Conservation (phyloP, 192 early-diverging fungal species). For the Mortierella antarctica region DNA sequence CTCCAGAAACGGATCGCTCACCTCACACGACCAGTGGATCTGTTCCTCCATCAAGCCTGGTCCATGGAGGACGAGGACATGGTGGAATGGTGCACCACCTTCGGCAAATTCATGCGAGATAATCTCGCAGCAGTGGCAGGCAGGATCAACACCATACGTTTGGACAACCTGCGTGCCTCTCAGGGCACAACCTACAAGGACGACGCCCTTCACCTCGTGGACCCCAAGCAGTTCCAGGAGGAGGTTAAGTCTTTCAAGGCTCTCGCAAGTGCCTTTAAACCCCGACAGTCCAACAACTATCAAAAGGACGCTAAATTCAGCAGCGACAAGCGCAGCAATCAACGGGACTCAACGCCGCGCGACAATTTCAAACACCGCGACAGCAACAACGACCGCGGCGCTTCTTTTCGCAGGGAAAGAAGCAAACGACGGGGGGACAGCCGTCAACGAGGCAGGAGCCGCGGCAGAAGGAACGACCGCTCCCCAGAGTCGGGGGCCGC, state of each 20-base stretch:
- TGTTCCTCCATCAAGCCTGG: conserved; percentile 15
- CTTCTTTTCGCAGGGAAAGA: conserved; percentile 12
- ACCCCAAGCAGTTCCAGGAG: conserved; percentile 3
- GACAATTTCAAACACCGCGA: not conserved
- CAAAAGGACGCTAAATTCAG: not conserved
- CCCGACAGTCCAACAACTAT: not conserved
- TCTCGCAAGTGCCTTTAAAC: not conserved
- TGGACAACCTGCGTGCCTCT: conserved; percentile 7
- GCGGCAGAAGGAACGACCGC: not conserved
- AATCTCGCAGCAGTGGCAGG: conserved; percentile 16
- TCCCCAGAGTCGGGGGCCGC: conserved; percentile 25
- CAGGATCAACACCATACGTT: conserved; percentile 5
- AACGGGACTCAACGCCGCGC: too few relatives aligned
- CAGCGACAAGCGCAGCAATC: conserved; percentile 3
- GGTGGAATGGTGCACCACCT: not conserved
- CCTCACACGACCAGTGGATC: conserved; percentile 20
- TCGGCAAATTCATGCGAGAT: conserved; percentile 13
- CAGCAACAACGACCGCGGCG: conserved; percentile 5
- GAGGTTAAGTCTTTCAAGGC: conserved; percentile 5
- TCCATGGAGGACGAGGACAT: not conserved
- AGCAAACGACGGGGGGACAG: conserved; percentile 16
- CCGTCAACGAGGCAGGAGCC: conserved; percentile 8
- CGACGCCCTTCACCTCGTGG: conserved; percentile 11
- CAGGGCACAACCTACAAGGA: conserved; percentile 2
- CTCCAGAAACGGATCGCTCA: conserved; percentile 20